These are phyloP conservation scores for Globisporangium spinosum DNA, from an alignment of 352 stramenopile genomes.

Conservation along the genomic window DNA sequence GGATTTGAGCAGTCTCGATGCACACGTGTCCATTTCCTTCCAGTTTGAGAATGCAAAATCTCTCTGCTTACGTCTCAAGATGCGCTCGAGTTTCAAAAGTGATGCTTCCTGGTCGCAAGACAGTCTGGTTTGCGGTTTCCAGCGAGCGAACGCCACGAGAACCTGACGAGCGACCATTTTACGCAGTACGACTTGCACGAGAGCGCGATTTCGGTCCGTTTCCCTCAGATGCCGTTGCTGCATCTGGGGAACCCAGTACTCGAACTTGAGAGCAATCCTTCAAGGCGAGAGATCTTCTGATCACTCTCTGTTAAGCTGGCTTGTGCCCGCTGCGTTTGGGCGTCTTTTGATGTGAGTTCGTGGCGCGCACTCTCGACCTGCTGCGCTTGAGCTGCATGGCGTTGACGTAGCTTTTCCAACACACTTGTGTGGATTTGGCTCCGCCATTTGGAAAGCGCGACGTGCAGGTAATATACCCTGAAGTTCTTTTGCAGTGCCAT, in stretches of 20 bases:
- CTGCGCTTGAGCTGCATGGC: not conserved
- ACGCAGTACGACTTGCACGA: not conserved
- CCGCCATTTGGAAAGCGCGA: slow-evolving; percentile 25
- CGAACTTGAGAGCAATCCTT: not conserved
- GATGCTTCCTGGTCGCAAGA: slow-evolving; percentile 9
- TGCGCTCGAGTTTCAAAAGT: slow-evolving; percentile 18
- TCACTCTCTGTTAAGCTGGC: not conserved
- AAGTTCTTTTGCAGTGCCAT: not conserved
- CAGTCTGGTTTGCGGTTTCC: slow-evolving; percentile 18
- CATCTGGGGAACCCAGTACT: not conserved
- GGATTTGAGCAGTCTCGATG: not conserved
- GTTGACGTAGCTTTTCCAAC: not conserved
- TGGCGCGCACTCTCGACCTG: not conserved
- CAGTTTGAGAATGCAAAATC: slow-evolving; percentile 24
- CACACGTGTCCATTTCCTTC: slow-evolving; percentile 19
- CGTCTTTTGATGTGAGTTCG: not conserved
- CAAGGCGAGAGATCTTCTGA: not conserved
- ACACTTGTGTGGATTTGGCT: not conserved
- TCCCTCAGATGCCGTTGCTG: not conserved
- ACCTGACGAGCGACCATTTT: not conserved
- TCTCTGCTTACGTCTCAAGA: slow-evolving; percentile 18
- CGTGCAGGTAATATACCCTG: slow-evolving; percentile 18
- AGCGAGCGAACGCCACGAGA: slow-evolving; percentile 21
- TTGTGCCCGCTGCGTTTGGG: slow-evolving; percentile 8
- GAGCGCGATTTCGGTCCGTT: not conserved